Base-by-base conservation (phyloP, 148 eudicot species). In the Euryodendron excelsum region DNA sequence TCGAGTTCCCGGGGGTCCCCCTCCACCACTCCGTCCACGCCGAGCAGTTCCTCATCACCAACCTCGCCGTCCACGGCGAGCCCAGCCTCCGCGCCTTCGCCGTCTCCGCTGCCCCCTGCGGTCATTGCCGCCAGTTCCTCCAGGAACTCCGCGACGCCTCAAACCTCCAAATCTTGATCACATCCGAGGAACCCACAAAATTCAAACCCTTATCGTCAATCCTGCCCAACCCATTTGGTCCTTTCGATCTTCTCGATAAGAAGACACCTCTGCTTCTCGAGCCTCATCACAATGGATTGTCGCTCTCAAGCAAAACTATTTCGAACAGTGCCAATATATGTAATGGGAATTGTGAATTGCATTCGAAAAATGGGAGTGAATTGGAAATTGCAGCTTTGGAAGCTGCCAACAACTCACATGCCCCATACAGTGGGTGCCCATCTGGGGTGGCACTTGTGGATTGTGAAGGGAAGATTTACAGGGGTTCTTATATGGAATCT, bases 41-140 rank as follows among this genome's bases (percentile, higher is more conserved):
- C 30, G 99, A 95, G 69, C 99, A 95, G 81, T 95, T 90, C 75
- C 91, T 95, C 64, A 37, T 91, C 83, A 87, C 94, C 20, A 90
- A 86, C 67, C 78, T 90, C 58, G 85, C 88, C 52, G 77, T 74
- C 36, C 87, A 91, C 82, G 81, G 84, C 28, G 73, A 77, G 33
- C 80, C 88, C 56, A 75, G 47, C 7, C 86, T 95, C 70, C 41
- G 67, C 15, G 80, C 86, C 73, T 28, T 93, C 53, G 94, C 94
- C 69, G 93, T 95, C 60, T 93, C 99, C 44, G 91, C 89, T 4
- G 94, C 89, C 83, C 99, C 99, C 41, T 95, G 99, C 80, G 99
- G 99, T 74, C 99, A 95, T 86, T 95, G 99, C 84, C 96, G 99
- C 69, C 99, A 95, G 80, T 95, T 95, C 76, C 74, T 95, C 13